phyloP scores from a whole-genome alignment of 2,329 filamentous ascomycete species.

The Clonostachys chloroleuca region DNA sequence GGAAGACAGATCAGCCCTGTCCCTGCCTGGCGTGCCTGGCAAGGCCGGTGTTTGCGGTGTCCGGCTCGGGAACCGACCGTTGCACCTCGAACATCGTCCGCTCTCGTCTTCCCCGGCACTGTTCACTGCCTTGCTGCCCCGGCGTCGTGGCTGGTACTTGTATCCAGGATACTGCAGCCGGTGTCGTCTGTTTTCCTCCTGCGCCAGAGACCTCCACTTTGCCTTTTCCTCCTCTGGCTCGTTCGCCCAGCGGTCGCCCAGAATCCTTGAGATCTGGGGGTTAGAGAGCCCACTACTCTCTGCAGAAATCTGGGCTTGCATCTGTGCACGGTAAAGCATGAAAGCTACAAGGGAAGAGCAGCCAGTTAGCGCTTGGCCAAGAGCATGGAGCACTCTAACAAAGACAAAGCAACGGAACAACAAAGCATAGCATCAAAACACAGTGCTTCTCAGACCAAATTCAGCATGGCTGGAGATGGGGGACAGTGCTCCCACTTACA shows the following conservation, averaged over 20 bases:
- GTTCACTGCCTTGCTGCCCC: constrained; percentile 1
- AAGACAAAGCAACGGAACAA: no score
- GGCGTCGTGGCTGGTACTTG: constrained; percentile 80
- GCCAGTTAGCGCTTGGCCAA: no score
- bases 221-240: constrained; percentile 71
- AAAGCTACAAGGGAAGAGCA: constrained; percentile 61
- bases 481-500: constrained; percentile 33
- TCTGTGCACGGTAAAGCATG: constrained; percentile 93
- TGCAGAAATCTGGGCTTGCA: constrained; percentile 76
- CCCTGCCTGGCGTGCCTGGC: no score
- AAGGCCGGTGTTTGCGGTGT: no score
- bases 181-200: constrained; percentile 89
- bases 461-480: constrained; percentile 6
- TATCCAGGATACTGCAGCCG: constrained; percentile 90
- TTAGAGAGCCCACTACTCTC: constrained; percentile 88
- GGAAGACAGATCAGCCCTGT: no score
- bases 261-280: constrained; percentile 95
- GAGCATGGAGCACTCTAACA: no score
- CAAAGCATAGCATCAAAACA: no score
- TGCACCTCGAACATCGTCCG: constrained; percentile 66
- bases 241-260: constrained; percentile 85
- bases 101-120: constrained; percentile 35
- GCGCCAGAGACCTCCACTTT: constrained; percentile 84
- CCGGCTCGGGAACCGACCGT: constrained; percentile 37
- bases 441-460: no score